Base-by-base conservation (phyloP, 2,329 filamentous ascomycete species). In the Neoscytalidium dimidiatum region DNA sequence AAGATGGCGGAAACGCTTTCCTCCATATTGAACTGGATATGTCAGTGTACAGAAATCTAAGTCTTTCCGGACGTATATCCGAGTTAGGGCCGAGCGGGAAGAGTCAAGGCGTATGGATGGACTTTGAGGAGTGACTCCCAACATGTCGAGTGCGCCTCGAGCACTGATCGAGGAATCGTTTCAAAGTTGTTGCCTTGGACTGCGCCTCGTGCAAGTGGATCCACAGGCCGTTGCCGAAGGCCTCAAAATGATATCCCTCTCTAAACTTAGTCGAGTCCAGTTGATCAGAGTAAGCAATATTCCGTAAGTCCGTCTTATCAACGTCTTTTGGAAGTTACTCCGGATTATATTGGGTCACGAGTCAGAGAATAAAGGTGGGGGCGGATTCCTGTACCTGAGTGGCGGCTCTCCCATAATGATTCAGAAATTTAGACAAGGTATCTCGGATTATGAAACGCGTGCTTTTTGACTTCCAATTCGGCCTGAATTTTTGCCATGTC, bases 341-440 rank as follows among this genome's bases (percentile, higher is more conserved):
- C 53, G 53, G 14, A 9, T 26, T 28, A 19, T 33, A 14, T 46
- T 4, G 5, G 26, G 11, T 13, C 14, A 23, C 56, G 56, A 60
- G 56, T 60, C 56, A 60, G 56, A 60, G 5, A 35, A 8, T 8
- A 46, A 28, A 21, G 38, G 28, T 31, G 56, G 56, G 56, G 56
- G 38, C 11, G 21, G 17, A 29, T 60, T 28, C 21, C 28, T 33
- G 56, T 33, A n/a, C 35, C 41, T 17, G 35, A 41, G 31, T 14
- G 13, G 41, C 31, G 19, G 21, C n/a, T 38, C 29, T 35, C 26
- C 23, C 38, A 60, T 60, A 44, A 60, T 21, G n/a, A 44, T 23
- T 60, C n/a, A 44, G 21, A 43, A 23, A 46, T 57, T 46, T 60
- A 41, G 56, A 60, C 56, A 62, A 46, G 58, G 58, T 62, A 49